Base-by-base conservation (phyloP, 2,329 filamentous ascomycete genomes). In the Laburnicola sp. region DNA sequence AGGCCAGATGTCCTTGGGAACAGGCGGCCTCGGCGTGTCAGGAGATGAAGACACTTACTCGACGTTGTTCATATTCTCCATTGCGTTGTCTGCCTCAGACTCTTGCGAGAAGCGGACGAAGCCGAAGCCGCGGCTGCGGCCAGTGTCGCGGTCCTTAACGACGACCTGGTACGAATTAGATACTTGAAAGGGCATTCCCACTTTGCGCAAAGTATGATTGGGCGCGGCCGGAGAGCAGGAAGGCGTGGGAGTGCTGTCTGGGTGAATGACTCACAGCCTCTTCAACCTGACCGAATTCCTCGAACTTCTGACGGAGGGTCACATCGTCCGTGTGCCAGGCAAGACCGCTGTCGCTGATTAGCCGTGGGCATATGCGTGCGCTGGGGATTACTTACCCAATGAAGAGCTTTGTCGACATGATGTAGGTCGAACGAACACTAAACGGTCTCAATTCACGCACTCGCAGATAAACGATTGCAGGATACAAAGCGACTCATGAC, bases 271-370 rank as follows among this genome's bases (percentile, higher is more conserved):
- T 76, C 84, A 97, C 94, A 66, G 94, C 94, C 85, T 99, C 93
- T 74, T 97, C 91, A 62, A 99, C 88, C 36, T 81, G 79, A 54
- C 93, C 93, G 71, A 90, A 97, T 75, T 94, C 87, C 74, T 93
- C 87, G 74, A 99, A 99, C 76, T 96, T 96, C 71, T 87, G 80
- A 70, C 89, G 88, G 61, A 99, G 81, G 63, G 89, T 91, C 38
- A 78, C 77, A 77, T 97, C 93, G 75, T 95, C 91, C 59, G 94
- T 99, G 80, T 97, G 92, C 94, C 94, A 99, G 69, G 94, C 91
- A 64, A 99, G 91, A 82, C 94, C 94, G 71, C 93, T 96, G 69
- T 35, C 9, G n/a, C 23, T 16, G 8, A 51, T 66, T 42, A 59
- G 59, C 37, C 16, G 23, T 11, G 42, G 30, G 16, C 6, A 21